phyloP scores from a whole-genome alignment of 2,329 filamentous ascomycete genomes.

The Aureobasidium sp. region DNA sequence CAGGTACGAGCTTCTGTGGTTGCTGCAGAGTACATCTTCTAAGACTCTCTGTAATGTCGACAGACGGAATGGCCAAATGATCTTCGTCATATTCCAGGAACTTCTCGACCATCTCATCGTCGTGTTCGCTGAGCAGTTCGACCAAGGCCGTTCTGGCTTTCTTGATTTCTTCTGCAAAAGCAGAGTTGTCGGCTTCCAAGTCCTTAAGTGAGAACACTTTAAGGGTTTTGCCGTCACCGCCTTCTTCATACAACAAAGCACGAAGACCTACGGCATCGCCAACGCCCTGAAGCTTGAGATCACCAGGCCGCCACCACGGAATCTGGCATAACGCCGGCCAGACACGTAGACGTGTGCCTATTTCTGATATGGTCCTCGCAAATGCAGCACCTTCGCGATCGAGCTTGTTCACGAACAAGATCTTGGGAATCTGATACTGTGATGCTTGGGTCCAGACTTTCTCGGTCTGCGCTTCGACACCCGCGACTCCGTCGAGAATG shows the following conservation, averaged over 20 bases:
- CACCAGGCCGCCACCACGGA: slow-evolving; percentile 76
- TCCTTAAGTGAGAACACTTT: slow-evolving; percentile 47
- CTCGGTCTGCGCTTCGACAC: slow-evolving; percentile 94
- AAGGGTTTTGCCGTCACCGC: slow-evolving; percentile 55
- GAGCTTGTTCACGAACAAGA: slow-evolving; percentile 78
- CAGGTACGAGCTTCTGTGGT: slow-evolving; percentile 68
- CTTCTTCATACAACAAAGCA: slow-evolving; percentile 65
- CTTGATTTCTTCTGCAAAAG: slow-evolving; percentile 59
- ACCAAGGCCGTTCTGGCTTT: slow-evolving; percentile 70
- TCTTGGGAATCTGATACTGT: slow-evolving; percentile 73
- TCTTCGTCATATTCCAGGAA: slow-evolving; percentile 75
- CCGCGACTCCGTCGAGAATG: slow-evolving; percentile 84
- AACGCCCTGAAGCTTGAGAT: slow-evolving; percentile 72
- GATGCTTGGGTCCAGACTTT: slow-evolving; percentile 91
- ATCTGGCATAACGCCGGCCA: slow-evolving; percentile 93
- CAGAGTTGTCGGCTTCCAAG: slow-evolving; percentile 43
- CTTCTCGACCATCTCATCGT: slow-evolving; percentile 76
- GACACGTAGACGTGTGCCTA: slow-evolving; percentile 68
- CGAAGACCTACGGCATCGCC: slow-evolving; percentile 74
- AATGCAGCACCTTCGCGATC: slow-evolving; percentile 79
- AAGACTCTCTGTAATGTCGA: slow-evolving; percentile 65
- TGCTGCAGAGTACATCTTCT: slow-evolving; percentile 62
- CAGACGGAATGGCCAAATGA: slow-evolving; percentile 57
- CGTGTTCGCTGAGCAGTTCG: slow-evolving; percentile 79
- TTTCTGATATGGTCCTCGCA: slow-evolving; percentile 75